Evolutionary conservation across 2,329 filamentous ascomycete species (phyloP).

Genomic region (Coniochaeta sp.): DNA sequence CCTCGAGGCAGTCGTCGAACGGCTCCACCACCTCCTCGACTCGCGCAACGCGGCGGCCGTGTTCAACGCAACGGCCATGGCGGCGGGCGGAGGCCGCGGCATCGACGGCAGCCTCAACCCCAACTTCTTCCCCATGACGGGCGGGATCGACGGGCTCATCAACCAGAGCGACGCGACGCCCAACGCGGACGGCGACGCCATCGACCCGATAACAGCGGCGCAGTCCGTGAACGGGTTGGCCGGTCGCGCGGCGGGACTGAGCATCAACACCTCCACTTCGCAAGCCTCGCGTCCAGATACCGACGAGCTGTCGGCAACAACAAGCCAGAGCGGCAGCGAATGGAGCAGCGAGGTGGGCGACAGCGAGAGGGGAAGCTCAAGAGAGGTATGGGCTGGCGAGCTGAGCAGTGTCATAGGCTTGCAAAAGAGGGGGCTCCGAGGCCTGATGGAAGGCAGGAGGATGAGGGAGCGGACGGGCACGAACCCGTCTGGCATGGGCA

Average conservation of each 20-base stretch:
- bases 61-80: conserved; percentile 98
- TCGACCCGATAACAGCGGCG: no score
- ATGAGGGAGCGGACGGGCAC: conserved; percentile 66
- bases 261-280: conserved; percentile 40
- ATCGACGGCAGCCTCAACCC: conserved; percentile 62
- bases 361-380: conserved; percentile 37
- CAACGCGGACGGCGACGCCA: no score
- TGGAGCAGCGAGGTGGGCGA: conserved; percentile 49
- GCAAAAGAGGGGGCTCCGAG: conserved; percentile 86
- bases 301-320: conserved; percentile 41
- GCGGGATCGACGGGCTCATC: conserved; percentile 35
- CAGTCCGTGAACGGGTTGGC: conserved; percentile 19
- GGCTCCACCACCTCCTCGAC: conserved; percentile 82
- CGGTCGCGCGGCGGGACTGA: conserved; percentile 31
- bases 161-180: conserved; percentile 9
- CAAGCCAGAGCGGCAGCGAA: conserved; percentile 47
- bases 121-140: conserved; percentile 50
- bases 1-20: conserved; percentile 85
- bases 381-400: conserved; percentile 74
- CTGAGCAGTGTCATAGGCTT: conserved; percentile 86
- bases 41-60: conserved; percentile 92
- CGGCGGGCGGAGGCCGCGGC: conserved; percentile 82
- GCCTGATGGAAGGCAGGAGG: conserved; percentile 88
- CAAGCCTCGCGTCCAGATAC: conserved; percentile 29
- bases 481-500: conserved; percentile 8